Base-by-base conservation (phyloP, 768 basidiomycete genomes). In the Amanita pallidorosea region DNA sequence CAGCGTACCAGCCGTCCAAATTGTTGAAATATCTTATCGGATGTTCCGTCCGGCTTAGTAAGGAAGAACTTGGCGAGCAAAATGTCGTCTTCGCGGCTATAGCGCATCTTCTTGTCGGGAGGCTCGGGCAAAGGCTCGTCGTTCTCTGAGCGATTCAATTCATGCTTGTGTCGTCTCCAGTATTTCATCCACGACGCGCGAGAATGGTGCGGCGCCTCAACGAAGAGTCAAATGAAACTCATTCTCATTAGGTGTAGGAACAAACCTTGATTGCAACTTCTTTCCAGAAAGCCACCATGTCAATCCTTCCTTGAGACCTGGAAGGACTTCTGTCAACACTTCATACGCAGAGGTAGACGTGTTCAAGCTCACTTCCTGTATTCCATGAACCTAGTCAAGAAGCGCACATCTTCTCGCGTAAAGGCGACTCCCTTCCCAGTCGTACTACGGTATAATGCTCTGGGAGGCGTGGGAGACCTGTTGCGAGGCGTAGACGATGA, bases 161-260 rank as follows among this genome's bases (percentile, higher is more conserved):
- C 89, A 57, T 92, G 89, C 57, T 88, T 88, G 63, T 92, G 89
- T 50, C 89, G 72, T 13, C 89, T 76, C 79, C 88, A 92, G 65
- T 82, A 92, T 65, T 92, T 92, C 87, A 92, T 89, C 89, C 89
- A 92, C 5, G 89, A 92, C 43, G 89, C 89, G 34, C 88, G 81
- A 22, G 89, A 91, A 60, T 92, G 89, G 65, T 92, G 89, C 0
- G 89, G 89, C 0, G 88, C 88, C 85, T 88, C 15, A 51, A 33
- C 2, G 23, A 18, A 20, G 4, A 20, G 33, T 47, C 17, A 35
- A 31, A 23, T 23, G 22, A 15, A 15, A 36, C 7, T 15, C 36
- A 45, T 7, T 13, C 25, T 15, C 18, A 25, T 36, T 47, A 33
- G 17, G 20, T n/a, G 15, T 35, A 4, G 2, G 7, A 22, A 59